Conservation (phyloP, 23 red algal species). For the Gracilaria caudata region DNA sequence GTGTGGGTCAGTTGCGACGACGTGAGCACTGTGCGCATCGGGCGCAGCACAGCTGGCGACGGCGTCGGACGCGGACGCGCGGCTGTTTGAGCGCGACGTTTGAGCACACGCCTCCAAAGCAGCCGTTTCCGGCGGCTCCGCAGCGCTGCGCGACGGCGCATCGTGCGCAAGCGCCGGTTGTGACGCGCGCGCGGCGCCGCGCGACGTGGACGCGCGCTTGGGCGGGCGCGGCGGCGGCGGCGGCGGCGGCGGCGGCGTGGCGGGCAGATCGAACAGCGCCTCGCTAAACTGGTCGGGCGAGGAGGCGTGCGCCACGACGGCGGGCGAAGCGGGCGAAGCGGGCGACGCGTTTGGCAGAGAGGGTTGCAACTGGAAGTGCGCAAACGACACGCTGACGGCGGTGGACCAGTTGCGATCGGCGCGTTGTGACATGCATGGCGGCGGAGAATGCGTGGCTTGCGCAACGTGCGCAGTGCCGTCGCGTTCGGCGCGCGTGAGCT, state of each 20-base stretch:
- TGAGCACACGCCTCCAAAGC: too few relatives aligned
- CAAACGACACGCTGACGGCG: not conserved
- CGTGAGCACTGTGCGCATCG: too few relatives aligned
- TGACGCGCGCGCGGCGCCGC: too few relatives aligned
- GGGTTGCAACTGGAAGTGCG: conserved; percentile 3
- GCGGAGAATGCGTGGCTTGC: conserved; percentile 25
- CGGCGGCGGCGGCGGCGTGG: not conserved
- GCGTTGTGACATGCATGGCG: not conserved
- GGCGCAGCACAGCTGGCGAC: too few relatives aligned
- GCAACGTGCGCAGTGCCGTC: conserved; percentile 38
- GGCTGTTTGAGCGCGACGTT: too few relatives aligned
- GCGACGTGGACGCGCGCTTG: too few relatives aligned
- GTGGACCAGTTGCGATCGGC: conserved; percentile 8
- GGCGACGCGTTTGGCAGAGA: not conserved
- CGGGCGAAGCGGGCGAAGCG: not conserved
- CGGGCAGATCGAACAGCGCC: conserved; percentile 1
- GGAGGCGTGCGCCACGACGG: not conserved
- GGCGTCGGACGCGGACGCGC: not conserved
- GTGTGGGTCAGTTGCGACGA: not conserved
- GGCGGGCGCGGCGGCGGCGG: too few relatives aligned
- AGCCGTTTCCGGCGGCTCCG: too few relatives aligned
- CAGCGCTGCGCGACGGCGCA: too few relatives aligned
- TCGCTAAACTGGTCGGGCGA: not conserved
- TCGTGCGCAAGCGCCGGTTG: too few relatives aligned
- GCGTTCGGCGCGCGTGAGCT: conserved; percentile 40